Evolutionary conservation across 257 asterid genomes (phyloP).

Genomic region (Perilla frutescens): DNA sequence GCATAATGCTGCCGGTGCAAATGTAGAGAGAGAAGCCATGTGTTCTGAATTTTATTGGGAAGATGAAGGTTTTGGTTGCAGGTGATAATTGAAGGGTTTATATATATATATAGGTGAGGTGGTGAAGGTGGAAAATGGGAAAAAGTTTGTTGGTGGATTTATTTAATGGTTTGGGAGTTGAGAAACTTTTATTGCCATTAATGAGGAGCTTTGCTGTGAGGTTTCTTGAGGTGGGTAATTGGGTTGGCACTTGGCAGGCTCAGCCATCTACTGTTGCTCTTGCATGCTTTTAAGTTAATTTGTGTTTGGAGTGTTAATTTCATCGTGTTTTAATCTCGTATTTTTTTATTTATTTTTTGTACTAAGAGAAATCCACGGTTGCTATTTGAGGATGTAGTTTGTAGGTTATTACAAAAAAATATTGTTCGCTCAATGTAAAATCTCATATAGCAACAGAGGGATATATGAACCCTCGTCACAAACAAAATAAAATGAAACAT

Average conservation of each 20-base stretch:
- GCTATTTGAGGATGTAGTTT: too few relatives aligned
- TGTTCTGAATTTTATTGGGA: background rate
- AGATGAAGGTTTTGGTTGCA: background rate
- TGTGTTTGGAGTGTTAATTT: too few relatives aligned
- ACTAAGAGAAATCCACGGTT: too few relatives aligned
- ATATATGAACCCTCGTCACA: too few relatives aligned
- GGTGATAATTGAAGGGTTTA: constrained; percentile 10
- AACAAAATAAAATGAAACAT: too few relatives aligned
- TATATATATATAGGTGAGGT: constrained; percentile 8
- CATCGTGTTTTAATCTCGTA: background rate
- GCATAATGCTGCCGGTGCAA: background rate
- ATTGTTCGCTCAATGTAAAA: too few relatives aligned
- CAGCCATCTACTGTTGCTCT: constrained; percentile 23
- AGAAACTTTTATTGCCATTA: constrained; percentile 33
- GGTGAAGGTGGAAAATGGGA: background rate
- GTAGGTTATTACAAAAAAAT: too few relatives aligned
- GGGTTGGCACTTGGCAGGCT: constrained; percentile 35
- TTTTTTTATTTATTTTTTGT: background rate
- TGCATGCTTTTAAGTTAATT: background rate
- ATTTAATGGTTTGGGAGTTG: constrained; percentile 36
- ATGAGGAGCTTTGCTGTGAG: constrained; percentile 32
- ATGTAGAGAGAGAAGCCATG: constrained; percentile 15
- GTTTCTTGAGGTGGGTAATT: constrained; percentile 35
- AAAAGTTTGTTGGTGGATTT: constrained; percentile 42
- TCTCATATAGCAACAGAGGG: too few relatives aligned